Percentiles rank a stretch among this genome's conserved stretches.
Conservation (phyloP, 169 alveolate genomes). For the Plasmodium falciparum region DNA sequence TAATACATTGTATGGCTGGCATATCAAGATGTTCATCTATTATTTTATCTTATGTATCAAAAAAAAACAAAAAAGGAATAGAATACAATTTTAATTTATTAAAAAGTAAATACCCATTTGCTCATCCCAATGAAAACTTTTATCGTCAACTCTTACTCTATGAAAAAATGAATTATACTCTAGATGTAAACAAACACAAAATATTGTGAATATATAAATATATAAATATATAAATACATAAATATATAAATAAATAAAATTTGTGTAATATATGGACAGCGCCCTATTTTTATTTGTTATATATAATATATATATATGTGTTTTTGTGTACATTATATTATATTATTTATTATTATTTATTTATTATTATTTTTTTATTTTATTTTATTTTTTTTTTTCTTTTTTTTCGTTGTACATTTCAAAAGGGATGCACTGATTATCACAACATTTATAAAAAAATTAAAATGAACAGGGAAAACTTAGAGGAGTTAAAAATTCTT, state of each 20-base stretch:
- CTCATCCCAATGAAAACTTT: slow-evolving; percentile 61
- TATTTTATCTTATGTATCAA: slow-evolving; percentile 48
- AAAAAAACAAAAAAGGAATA: slow-evolving; percentile 52
- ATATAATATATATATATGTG: too few relatives aligned
- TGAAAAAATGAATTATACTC: slow-evolving; percentile 61
- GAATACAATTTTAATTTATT: slow-evolving; percentile 11
- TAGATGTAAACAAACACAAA: slow-evolving; percentile 33
- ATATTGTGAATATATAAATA: background rate
- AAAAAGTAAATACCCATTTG: slow-evolving; percentile 46
- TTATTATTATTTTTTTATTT: background rate
- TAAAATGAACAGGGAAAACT: background rate
- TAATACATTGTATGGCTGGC: slow-evolving; percentile 75
- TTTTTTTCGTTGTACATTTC: background rate
- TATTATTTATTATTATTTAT: background rate
- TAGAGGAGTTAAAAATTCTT: slow-evolving; percentile 23
- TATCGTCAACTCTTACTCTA: slow-evolving; percentile 58
- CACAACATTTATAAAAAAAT: slow-evolving; percentile 35
- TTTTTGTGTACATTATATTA: background rate
- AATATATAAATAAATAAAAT: too few relatives aligned
- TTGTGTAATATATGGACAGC: too few relatives aligned
- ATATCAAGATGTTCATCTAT: slow-evolving; percentile 72
- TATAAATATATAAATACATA: too few relatives aligned
- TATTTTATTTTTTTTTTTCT: background rate
- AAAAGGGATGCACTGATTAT: slow-evolving; percentile 51
- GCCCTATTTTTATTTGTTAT: too few relatives aligned